Base-by-base conservation (phyloP, 306 rosid genomes). In the Quillaja saponaria region DNA sequence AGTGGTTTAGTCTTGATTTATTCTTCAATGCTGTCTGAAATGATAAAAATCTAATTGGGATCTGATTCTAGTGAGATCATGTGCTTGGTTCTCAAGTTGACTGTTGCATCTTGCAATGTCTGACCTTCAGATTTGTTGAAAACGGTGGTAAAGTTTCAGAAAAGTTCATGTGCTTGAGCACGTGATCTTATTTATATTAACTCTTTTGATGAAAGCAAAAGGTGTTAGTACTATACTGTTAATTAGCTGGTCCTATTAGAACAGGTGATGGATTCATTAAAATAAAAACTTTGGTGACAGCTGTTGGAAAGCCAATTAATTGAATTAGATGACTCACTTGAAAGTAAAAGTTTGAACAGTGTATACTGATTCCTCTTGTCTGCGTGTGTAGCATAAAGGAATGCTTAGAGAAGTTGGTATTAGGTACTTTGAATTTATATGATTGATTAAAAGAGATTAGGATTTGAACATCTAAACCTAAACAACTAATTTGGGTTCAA, bases 101-200 rank as follows among this genome's bases (percentile, higher is more conserved):
- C 79, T 64, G 76, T 17, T 78, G 21, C 64, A 63, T 45, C 65
- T 66, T 56, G 66, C 55, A 37, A 65, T 58, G 35, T 65, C 55
- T 66, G 78, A 56, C 71, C 76, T 16, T 34, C 49, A 51, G 73
- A 78, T 69, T 64, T 68, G 50, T 47, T 61, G 71, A 40, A 58
- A 58, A 55, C 61, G 58, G 49, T 61, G 54, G 56, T 31, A 10
- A 19, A 44, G 13, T 13, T 55, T 61, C 38, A 41, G 55, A 47
- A 39, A 55, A 44, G 56, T 19, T 73, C 87, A 83, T 79, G 90
- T 83, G 85, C 74, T 59, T 19, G 46, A 67, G 82, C 95, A 83
- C 81, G 81, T 83, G 95, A 60, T 69, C 16, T n/a, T 74, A 61
- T 53, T n/a, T 48, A 55, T 55, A 49, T 20, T 55, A 68, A 48